Percentiles rank a stretch among this genome's conserved stretches.
Evolutionary conservation across 164 flowering plant species (phyloP).

Genomic region (Chimonanthus salicifolius): DNA sequence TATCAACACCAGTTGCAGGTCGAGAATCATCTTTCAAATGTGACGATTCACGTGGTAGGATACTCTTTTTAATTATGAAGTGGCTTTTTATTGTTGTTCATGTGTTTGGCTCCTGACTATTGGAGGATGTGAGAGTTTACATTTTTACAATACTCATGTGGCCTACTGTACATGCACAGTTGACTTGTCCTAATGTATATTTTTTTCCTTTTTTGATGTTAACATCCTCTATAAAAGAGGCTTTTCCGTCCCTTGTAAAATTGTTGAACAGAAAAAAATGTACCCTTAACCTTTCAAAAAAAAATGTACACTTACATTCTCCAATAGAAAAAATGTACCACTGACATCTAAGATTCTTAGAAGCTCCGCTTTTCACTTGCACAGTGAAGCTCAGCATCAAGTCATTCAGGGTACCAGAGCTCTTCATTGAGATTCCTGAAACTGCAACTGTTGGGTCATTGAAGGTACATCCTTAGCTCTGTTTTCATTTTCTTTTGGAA

Average conservation of each 20-base stretch:
- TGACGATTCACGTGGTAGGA: conserved; percentile 71
- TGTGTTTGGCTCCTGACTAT: not conserved
- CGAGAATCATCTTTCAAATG: conserved; percentile 37
- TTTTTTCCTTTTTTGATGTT: too few species aligned
- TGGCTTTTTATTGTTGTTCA: not conserved
- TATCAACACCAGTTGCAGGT: conserved; percentile 36
- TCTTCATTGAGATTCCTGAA: conserved; percentile 85
- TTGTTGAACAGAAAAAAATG: too few species aligned
- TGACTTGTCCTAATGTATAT: too few species aligned
- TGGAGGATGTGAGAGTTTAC: too few species aligned
- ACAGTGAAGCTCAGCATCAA: conserved; percentile 94
- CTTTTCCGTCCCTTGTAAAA: too few species aligned
- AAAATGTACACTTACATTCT: too few species aligned
- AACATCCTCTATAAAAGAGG: too few species aligned
- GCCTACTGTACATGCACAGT: too few species aligned
- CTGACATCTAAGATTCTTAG: conserved; percentile 2
- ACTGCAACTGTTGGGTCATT: conserved; percentile 89
- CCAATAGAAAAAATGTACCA: too few species aligned
- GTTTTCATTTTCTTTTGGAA: too few species aligned
- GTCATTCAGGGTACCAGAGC: conserved; percentile 95
- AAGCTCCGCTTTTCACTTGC: conserved; percentile 4
- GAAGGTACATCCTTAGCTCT: conserved; percentile 46
- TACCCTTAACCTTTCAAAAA: too few species aligned
- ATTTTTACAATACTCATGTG: too few species aligned
- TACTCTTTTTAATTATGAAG: not conserved